These are phyloP conservation scores for Tricholoma terreum DNA, from an alignment of 768 basidiomycete species.

Conservation along the genomic window DNA sequence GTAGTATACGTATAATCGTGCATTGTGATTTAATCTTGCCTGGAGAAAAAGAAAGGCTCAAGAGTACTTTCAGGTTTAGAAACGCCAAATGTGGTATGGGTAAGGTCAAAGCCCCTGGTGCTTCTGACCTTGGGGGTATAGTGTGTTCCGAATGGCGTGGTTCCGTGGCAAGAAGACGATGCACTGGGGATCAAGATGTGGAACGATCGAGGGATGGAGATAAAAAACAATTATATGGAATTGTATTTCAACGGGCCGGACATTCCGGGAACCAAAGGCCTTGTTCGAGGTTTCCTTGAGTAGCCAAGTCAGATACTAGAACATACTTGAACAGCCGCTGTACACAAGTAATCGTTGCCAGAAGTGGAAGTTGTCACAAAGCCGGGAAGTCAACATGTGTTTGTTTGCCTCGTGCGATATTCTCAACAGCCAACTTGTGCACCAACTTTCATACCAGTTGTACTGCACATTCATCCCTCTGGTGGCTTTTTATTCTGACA, in stretches of 20 bases:
- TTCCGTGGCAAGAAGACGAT: slow-evolving; percentile 62
- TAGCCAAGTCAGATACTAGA: too few species aligned
- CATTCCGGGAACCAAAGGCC: too few species aligned
- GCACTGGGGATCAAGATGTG: slow-evolving; percentile 65
- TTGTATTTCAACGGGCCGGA: too few species aligned
- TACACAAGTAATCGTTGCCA: background rate
- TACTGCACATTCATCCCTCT: background rate
- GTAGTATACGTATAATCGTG: too few species aligned
- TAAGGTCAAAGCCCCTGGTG: slow-evolving; percentile 50
- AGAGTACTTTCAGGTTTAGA: slow-evolving; percentile 61
- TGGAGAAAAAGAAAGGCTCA: slow-evolving; percentile 30
- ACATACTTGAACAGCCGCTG: too few species aligned
- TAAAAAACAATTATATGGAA: too few species aligned
- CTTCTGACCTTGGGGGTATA: slow-evolving; percentile 54
- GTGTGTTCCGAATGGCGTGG: slow-evolving; percentile 49
- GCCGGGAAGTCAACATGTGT: background rate
- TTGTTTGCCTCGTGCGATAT: background rate
- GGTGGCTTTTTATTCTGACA: too few species aligned
- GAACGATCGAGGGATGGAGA: slow-evolving; percentile 60
- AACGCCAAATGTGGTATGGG: slow-evolving; percentile 52
- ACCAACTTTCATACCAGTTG: background rate
- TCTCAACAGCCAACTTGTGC: background rate
- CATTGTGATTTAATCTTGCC: too few species aligned
- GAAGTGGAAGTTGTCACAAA: background rate
- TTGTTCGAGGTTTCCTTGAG: too few species aligned